Conservation (phyloP, 805 yeast genomes). For the Candida quercuum region DNA sequence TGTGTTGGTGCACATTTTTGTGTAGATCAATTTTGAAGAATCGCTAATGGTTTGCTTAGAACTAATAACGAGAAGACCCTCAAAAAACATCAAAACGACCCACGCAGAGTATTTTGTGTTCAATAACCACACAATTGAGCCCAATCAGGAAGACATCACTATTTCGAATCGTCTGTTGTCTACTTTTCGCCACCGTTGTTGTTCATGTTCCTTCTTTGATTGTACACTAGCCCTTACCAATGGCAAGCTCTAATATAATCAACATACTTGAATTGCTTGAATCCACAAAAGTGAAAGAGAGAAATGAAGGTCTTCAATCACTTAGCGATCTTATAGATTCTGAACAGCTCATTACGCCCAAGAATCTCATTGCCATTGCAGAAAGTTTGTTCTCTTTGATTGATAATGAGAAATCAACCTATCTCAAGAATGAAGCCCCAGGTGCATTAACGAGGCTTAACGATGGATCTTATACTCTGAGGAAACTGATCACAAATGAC, state of each 20-base stretch:
- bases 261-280: slow-evolving; percentile 23
- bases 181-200: no score
- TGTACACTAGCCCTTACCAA: no score
- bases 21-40: no score
- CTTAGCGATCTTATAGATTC: slow-evolving; percentile 27
- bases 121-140: no score
- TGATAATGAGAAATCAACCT: slow-evolving; percentile 32
- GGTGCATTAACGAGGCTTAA: slow-evolving; percentile 27
- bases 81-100: no score
- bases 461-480: slow-evolving; percentile 28
- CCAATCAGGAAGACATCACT: no score
- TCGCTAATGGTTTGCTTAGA: no score
- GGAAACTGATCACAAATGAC: slow-evolving; percentile 16
- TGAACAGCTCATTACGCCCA: slow-evolving; percentile 18
- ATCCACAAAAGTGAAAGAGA: slow-evolving; percentile 49
- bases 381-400: slow-evolving; percentile 26
- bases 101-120: no score
- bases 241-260: not conserved
- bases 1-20: no score
- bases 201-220: no score
- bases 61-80: no score
- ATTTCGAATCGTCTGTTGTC: no score
- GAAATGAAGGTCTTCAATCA: slow-evolving; percentile 44
- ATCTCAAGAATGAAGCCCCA: slow-evolving; percentile 20
- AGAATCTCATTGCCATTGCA: slow-evolving; percentile 20